These are phyloP conservation scores for Metschnikowia koreensis DNA, from an alignment of 805 yeast genomes.

Conservation along the genomic window DNA sequence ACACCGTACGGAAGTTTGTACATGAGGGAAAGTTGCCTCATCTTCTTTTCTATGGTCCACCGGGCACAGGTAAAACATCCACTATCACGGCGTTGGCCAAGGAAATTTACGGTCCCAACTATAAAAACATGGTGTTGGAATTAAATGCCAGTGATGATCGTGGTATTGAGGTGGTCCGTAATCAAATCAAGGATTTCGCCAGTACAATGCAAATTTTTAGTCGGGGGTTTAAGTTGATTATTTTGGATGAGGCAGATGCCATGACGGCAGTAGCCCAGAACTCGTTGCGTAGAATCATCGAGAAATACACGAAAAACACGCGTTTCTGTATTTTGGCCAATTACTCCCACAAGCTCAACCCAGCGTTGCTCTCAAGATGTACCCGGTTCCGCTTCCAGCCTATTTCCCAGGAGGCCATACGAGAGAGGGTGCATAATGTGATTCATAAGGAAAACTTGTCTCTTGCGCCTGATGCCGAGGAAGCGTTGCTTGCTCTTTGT, in stretches of 20 bases:
- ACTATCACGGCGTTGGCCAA: slow-evolving; percentile 84
- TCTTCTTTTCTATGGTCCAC: slow-evolving; percentile 90
- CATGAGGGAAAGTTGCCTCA: slow-evolving; percentile 85
- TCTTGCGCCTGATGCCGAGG: slow-evolving; percentile 57
- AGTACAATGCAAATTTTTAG: slow-evolving; percentile 91
- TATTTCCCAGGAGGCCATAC: slow-evolving; percentile 62
- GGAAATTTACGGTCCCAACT: slow-evolving; percentile 79
- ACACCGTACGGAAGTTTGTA: slow-evolving; percentile 82
- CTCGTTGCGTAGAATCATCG: slow-evolving; percentile 80
- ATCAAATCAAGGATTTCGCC: slow-evolving; percentile 95
- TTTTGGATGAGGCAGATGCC: slow-evolving; percentile 96
- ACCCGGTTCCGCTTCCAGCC: slow-evolving; percentile 94
- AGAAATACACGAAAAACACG: slow-evolving; percentile 91
- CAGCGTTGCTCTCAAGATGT: slow-evolving; percentile 92
- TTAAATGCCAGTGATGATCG: slow-evolving; percentile 96
- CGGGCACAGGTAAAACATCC: slow-evolving; percentile 92
- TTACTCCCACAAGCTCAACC: slow-evolving; percentile 92
- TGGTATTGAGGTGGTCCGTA: slow-evolving; percentile 97
- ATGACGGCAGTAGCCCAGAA: slow-evolving; percentile 87
- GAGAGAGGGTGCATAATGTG: slow-evolving; percentile 65
- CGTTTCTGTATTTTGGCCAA: slow-evolving; percentile 94
- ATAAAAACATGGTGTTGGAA: slow-evolving; percentile 87
- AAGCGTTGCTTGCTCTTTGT: slow-evolving; percentile 67
- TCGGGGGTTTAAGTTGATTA: slow-evolving; percentile 80
- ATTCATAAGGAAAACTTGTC: slow-evolving; percentile 63